Base-by-base conservation (phyloP, 2,329 filamentous ascomycete species). In the Talaromyces sp. region DNA sequence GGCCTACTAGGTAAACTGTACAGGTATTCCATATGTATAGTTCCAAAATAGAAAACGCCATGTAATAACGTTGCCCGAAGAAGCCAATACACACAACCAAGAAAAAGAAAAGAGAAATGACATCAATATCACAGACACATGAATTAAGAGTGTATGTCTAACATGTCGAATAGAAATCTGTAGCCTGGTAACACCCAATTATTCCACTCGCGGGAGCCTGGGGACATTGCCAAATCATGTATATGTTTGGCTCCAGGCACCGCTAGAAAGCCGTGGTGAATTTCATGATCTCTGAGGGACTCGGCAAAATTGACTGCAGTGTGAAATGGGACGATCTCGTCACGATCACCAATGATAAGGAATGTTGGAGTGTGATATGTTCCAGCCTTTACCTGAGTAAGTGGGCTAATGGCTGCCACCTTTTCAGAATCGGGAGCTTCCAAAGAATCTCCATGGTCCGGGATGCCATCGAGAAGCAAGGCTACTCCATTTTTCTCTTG, bases 401-500 rank as follows among this genome's bases (percentile, higher is more conserved):
- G 1, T 3, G 48, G 48, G 17, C 48, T 52, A 26, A 52, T 52
- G 9, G 11, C 17, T 31, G 12, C 24, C 14, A 52, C 27, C 11
- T 52, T 26, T 52, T 29, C 1, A 17, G 8, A 1, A 8, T 26
- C 24, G 14, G 48, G 48, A 19, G 24, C 17, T 11, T 26, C 17
- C 14, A 52, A 29, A 17, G 26, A 52, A 29, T 27, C 9, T 4
- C 27, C 48, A 27, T 26, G 17, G 17, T 24, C 14, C 4, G 24
- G 24, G 3, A 60, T 26, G 14, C 43, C 53, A 14, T 52, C 31
- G 14, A 55, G 3, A 9, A 60, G 53, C 11, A 60, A 29, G 21
- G 53, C 41, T 4, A 81, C 64, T 0, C 68, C 70, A 48, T 74
- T 72, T 0, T 67, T 76, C 24, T 70, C 66, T 76, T 75, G 78